Base-by-base conservation (phyloP, 768 basidiomycete genomes). In the Inosperma sp. region DNA sequence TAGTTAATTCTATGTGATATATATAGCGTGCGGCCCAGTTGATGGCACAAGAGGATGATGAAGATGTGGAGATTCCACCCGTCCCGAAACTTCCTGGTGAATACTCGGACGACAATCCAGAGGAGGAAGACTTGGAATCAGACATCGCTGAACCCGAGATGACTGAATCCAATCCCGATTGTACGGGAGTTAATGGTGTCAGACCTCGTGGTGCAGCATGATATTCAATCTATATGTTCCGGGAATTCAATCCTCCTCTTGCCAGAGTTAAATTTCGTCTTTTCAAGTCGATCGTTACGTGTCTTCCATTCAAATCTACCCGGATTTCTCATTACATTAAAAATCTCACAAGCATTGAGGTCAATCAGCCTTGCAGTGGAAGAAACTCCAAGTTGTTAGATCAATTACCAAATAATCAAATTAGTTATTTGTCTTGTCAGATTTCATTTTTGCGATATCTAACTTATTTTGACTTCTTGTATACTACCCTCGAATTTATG, bases 1-100 rank as follows among this genome's bases (percentile, higher is more conserved):
- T 14, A 39, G 39, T 42, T 26, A 37, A 43, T 56, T 47, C 29
- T 51, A 21, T 49, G 7, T 44, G 31, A 41, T 36, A 10, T 30
- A 29, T 29, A 39, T 62, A 90, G 88, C 79, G 76, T 49, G 86
- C 88, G 21, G 75, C 78, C 50, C 67, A 75, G 56, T 65, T 90
- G 44, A 76, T 83, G 66, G 81, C 78, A 1, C 31, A 48, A 36
- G 84, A 88, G 0, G 85, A 87, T 0, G 84, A 84, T 0, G 77
- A 76, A 4, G 65, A 65, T n/a, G 17, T 19, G 16, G 64, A 64
- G 47, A 59, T 59, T 2, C 59, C 57, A 19, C 69, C 65, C 4
- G 63, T 60, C 4, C 50, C 63, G 29, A 52, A 50, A 12, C 54
- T 42, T 41, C 53, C 50, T 23, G 30, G n/a, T 26, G 25, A n/a